Evolutionary conservation across 2,329 filamentous ascomycete species (phyloP).

Genomic region (Cercospora sesami): DNA sequence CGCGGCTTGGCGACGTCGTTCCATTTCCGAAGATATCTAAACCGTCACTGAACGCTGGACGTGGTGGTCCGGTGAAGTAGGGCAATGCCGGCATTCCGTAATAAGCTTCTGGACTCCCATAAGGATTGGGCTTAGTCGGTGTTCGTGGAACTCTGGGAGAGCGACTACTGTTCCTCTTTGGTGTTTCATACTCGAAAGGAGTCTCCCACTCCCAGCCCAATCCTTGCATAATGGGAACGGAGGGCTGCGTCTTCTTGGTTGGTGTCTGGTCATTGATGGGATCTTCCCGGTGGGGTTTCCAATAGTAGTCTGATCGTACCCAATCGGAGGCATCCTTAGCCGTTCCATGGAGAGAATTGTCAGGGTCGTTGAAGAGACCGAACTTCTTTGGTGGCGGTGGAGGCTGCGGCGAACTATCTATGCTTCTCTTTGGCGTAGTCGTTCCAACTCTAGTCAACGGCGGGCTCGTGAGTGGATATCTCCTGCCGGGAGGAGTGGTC

Average conservation of each 20-base stretch:
- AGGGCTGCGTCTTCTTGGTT: background rate
- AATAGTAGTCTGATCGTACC: background rate
- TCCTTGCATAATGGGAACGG: background rate
- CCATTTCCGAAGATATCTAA: background rate
- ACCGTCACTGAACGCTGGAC: background rate
- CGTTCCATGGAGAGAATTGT: background rate
- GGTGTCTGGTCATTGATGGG: background rate
- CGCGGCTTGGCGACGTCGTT: background rate
- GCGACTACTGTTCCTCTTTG: background rate
- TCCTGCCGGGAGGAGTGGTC: conserved; percentile 1
- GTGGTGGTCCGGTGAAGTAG: background rate
- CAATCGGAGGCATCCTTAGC: background rate
- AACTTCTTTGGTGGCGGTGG: background rate
- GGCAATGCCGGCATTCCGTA: background rate
- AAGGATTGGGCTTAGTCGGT: background rate
- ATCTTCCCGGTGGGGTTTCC: background rate
- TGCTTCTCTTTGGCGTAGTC: background rate
- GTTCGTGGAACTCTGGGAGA: background rate
- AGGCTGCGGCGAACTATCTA: background rate
- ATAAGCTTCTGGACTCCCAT: background rate
- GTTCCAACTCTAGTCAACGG: background rate
- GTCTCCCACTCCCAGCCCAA: background rate
- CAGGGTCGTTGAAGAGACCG: background rate
- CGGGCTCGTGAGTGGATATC: conserved; percentile 5
- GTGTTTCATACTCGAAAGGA: background rate